Conservation (phyloP, 495 filamentous ascomycete species). For the Saxophila tyrrhenica region DNA sequence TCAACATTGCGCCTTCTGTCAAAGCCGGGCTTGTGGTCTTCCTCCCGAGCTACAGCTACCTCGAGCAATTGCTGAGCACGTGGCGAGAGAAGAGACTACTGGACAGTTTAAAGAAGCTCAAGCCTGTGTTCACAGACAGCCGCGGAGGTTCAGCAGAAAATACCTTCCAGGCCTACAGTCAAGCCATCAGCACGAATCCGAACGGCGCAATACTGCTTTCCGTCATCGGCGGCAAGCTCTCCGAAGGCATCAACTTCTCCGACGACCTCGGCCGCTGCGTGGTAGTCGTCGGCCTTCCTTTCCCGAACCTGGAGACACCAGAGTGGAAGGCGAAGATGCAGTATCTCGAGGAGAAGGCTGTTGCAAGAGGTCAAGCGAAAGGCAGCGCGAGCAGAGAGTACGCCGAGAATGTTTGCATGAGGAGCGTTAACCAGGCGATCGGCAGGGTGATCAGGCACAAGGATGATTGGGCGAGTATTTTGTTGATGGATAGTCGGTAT, state of each 20-base stretch:
- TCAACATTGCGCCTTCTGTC: conserved; percentile 34
- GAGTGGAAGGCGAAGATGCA: conserved; percentile 88
- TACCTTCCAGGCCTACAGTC: conserved; percentile 57
- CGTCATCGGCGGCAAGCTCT: conserved; percentile 90
- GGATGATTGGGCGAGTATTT: conserved; percentile 79
- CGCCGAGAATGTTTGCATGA: conserved; percentile 93
- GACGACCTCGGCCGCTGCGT: conserved; percentile 83
- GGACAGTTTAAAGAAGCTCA: conserved; percentile 20
- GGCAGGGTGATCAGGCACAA: conserved; percentile 83
- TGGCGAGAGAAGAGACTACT: conserved; percentile 49
- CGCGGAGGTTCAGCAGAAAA: conserved; percentile 39
- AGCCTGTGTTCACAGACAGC: conserved; percentile 30
- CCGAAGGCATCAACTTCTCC: conserved; percentile 97
- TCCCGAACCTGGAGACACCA: conserved; percentile 78
- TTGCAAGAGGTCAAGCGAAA: conserved; percentile 15
- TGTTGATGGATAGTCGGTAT: conserved; percentile 75
- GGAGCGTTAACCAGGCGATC: conserved; percentile 93
- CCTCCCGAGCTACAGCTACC: conserved; percentile 87
- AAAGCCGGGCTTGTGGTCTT: conserved; percentile 93
- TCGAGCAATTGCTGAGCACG: conserved; percentile 55
- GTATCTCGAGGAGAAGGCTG: conserved; percentile 64
- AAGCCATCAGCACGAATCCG: conserved; percentile 46
- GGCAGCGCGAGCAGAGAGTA: conserved; percentile 68
- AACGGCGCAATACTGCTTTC: conserved; percentile 76
- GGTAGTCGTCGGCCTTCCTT: conserved; percentile 80